These are phyloP conservation scores for Quercus phellos DNA, from an alignment of 331 rosid species.

Conservation along the genomic window DNA sequence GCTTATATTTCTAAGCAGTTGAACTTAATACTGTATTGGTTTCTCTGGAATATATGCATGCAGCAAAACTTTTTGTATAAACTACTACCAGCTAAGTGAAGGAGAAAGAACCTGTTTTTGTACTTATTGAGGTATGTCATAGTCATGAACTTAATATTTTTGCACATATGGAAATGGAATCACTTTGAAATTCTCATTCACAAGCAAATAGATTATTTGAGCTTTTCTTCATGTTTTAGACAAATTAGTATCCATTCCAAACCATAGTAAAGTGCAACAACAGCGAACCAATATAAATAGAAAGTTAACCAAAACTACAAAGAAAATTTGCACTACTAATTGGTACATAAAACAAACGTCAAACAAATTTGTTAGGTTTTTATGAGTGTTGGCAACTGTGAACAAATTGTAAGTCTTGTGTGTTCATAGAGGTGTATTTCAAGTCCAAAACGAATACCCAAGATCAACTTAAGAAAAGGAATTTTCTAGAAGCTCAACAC, in stretches of 20 bases:
- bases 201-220: background rate
- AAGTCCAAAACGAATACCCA: no score
- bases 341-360: background rate
- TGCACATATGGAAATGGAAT: background rate
- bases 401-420: no score
- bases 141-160: background rate
- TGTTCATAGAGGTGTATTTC: no score
- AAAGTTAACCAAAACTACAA: no score
- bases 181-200: background rate
- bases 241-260: no score
- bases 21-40: no score
- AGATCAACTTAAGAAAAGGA: no score
- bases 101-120: background rate
- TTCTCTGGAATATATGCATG: background rate
- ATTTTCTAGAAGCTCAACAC: no score
- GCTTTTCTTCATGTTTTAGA: background rate
- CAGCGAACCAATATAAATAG: no score
- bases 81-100: background rate
- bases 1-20: background rate
- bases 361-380: background rate
- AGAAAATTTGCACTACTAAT: no score
- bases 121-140: background rate
- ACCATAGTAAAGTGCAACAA: no score
- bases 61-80: background rate
- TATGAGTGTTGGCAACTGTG: no score